Evolutionary conservation across 352 stramenopile genomes (phyloP), one percentile per base, ranked within the genome.

Genomic region (Lagenidium sp.): DNA sequence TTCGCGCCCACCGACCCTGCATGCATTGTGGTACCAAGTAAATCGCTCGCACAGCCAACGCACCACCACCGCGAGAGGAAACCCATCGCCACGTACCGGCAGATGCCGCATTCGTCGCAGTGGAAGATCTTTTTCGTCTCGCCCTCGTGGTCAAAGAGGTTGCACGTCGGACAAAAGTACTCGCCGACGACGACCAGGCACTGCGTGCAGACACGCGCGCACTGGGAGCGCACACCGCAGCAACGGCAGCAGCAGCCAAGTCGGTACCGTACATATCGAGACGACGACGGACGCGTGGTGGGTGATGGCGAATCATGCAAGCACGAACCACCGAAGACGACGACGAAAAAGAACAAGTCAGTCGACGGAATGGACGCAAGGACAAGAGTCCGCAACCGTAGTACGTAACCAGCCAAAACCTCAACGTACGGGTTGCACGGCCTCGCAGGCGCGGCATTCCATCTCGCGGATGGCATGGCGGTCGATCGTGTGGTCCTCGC

Each of bases 31-130:
- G n/a, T n/a, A n/a, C n/a, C 8, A 24, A 52, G 18, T 23, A n/a
- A 28, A 16, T 44, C 13, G 25, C 31, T n/a, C n/a, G n/a, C 13
- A 32, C 21, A 32, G 24, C 10, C 5, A 42, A 28, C 21, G 20
- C 19, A 19, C 4, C 16, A 25, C 4, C 43, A 24, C 41, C 8
- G 2, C n/a, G 18, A 15, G 20, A 31, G 28, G 8, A 8, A 32
- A 32, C 28, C 28, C 28, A 23, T 18, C 3, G 23, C 3, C 23
- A 62, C 62, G 24, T 36, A 84, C 71, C 76, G 58, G 45, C 76
- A 88, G 41, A 88, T 88, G 39, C 76, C 76, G 56, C 77, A 86
- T 35, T 77, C 68, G 24, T 74, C 65, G 59, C 74, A 85, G 41
- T 89, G 77, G 52, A 86, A 85, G 43, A 84, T 65, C 47, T 85